phyloP scores from a whole-genome alignment of 371 early-diverging fungal genomes.

The Mortierella sp. region DNA sequence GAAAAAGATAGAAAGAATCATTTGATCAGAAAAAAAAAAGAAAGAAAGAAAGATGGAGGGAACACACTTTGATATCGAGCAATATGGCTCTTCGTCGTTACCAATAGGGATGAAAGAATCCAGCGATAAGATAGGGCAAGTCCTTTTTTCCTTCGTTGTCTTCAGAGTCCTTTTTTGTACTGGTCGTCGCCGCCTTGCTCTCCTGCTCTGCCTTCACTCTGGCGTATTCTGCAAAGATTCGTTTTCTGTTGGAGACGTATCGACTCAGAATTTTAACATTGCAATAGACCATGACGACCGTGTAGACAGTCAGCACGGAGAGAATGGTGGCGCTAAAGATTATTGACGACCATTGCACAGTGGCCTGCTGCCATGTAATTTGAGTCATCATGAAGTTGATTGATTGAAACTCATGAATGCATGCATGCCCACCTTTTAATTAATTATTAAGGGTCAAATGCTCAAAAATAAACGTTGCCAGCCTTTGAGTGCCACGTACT shows the following conservation, averaged over 20 bases:
- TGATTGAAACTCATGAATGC: neutral
- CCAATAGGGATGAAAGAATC: slow-evolving; percentile 94
- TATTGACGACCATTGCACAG: slow-evolving; percentile 13
- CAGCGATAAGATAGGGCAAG: slow-evolving; percentile 61
- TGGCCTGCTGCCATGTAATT: slow-evolving; percentile 14
- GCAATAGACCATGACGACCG: slow-evolving; percentile 34
- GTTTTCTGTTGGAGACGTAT: slow-evolving; percentile 18
- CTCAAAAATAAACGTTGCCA: too few relatives aligned
- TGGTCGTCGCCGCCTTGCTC: neutral
- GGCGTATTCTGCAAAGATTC: slow-evolving; percentile 24
- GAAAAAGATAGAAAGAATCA: neutral
- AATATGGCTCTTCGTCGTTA: slow-evolving; percentile 20
- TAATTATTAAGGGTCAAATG: neutral
- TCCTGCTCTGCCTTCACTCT: slow-evolving; percentile 10
- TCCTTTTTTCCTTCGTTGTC: slow-evolving; percentile 5
- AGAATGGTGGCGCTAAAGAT: slow-evolving; percentile 2
- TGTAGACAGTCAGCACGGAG: slow-evolving; percentile 15
- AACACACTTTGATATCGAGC: neutral
- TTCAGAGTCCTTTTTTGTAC: slow-evolving; percentile 1
- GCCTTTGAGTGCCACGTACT: too few relatives aligned
- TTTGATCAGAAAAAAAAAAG: neutral
- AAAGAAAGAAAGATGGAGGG: neutral
- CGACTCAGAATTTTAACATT: slow-evolving; percentile 21
- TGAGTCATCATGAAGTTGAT: slow-evolving; percentile 19
- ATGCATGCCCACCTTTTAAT: neutral